Base-by-base conservation (phyloP, 768 basidiomycete species). In the Postia placenta region DNA sequence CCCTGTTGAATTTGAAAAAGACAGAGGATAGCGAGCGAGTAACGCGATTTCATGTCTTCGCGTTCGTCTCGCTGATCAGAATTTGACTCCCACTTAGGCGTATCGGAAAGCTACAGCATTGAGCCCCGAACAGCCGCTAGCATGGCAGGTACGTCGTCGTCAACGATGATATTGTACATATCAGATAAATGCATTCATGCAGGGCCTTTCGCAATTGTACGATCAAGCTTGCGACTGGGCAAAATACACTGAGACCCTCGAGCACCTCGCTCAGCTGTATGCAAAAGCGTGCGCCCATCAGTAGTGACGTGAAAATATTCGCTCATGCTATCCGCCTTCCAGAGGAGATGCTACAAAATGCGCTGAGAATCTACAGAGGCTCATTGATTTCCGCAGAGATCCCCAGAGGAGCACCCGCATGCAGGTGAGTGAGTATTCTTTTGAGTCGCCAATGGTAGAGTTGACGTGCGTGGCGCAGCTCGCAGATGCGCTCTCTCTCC, bases 1-100 rank as follows among this genome's bases (percentile, higher is more conserved):
- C 96, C 1, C 72, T 78, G 20, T 71, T 91, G 11, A 90, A 95
- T 61, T 70, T 94, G 2, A 80, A 80, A 23, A 76, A 87, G 47
- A 64, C 71, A 19, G 77, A 82, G 33, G 70, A 83, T 63, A 87
- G 92, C 71, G 93, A 97, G 73, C 80, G 86, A 81, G 93, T 95
- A 78, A 75, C 72, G 59, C 57, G 37, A 47, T 48, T 53, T 39
- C 26, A 11, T 25, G 42, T 44, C n/a, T 47, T 39, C 14, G 25
- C 33, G 41, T 20, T 24, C 40, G 26, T 17, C 42, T 41, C 36
- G 38, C 33, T 56, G 40, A 17, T 48, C 20, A 56, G 63, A 42
- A 65, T 59, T 41, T 53, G 50, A 47, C 14, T 39, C 14, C 30
- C 52, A 26, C 25, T 58, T 58, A 94, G 91, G 75, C 77, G 23